A percentile compares a stretch with the other conserved stretches of the same genome.
phyloP scores from a whole-genome alignment of 1,284 basidiomycete genomes.

The Chalciporus sp. region DNA sequence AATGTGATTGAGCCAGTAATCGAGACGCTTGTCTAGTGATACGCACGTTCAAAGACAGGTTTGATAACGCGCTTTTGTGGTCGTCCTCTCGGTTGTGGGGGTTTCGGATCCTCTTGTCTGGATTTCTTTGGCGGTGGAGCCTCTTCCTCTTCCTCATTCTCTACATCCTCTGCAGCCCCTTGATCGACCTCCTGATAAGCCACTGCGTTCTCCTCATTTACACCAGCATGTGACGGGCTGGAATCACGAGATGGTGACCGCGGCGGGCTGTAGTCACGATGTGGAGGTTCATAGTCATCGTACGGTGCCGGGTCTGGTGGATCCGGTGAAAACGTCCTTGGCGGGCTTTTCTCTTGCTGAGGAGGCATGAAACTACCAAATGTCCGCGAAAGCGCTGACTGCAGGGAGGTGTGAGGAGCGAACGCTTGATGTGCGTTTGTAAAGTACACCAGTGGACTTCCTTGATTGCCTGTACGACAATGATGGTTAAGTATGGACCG shows the following conservation, averaged over 20 bases:
- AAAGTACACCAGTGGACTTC: constrained; percentile 59
- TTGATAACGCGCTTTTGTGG: constrained; percentile 24
- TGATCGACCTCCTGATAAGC: constrained; percentile 47
- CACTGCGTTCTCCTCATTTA: constrained; percentile 37
- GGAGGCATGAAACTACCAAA: neutral
- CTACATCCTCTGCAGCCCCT: constrained; percentile 48
- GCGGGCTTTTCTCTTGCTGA: constrained; percentile 29
- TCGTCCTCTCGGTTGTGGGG: constrained; percentile 36
- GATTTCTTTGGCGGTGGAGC: constrained; percentile 34
- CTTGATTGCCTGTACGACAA: constrained; percentile 22
- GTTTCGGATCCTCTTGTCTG: constrained; percentile 37
- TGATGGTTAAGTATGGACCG: constrained; percentile 11
- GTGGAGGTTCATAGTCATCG: constrained; percentile 40
- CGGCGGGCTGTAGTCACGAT: constrained; percentile 35
- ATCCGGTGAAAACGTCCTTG: constrained; percentile 36
- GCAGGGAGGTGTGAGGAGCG: constrained; percentile 48
- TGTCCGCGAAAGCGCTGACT: constrained; percentile 25
- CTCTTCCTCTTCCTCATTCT: constrained; percentile 42
- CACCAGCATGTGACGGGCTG: constrained; percentile 48
- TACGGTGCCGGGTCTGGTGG: constrained; percentile 25
- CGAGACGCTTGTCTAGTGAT: neutral
- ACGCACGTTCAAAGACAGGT: constrained; percentile 26
- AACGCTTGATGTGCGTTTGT: constrained; percentile 48
- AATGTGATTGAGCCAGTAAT: constrained; percentile 12
- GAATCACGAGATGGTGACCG: constrained; percentile 41